phyloP scores from a whole-genome alignment of 1,284 basidiomycete genomes.

The Rhizopogon parksii region DNA sequence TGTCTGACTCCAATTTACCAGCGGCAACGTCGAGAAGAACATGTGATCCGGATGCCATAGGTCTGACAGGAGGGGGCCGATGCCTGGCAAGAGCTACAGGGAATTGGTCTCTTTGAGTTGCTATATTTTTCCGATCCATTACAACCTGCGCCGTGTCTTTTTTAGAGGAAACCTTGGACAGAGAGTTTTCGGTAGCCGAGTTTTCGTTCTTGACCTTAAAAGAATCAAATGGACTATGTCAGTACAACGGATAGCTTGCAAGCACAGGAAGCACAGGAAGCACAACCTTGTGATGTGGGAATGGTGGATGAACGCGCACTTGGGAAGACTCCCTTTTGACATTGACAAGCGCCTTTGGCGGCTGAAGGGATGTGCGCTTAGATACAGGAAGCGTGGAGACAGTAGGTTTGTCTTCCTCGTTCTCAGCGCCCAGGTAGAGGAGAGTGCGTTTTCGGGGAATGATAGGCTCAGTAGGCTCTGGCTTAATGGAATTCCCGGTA shows the following conservation, averaged over 20 bases:
- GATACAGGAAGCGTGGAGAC: slow-evolving; percentile 16
- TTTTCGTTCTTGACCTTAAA: background rate
- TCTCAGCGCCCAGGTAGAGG: slow-evolving; percentile 5
- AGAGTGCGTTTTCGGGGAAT: slow-evolving; percentile 31
- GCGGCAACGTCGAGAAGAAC: background rate
- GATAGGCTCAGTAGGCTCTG: slow-evolving; percentile 25
- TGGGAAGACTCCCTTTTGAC: slow-evolving; percentile 14
- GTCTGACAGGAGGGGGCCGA: no score
- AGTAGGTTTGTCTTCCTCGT: background rate
- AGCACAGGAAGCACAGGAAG: slow-evolving; percentile 1
- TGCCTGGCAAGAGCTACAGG: no score
- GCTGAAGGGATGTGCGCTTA: slow-evolving; percentile 26
- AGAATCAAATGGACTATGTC: background rate
- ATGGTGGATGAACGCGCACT: background rate
- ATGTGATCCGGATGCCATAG: slow-evolving; percentile 13
- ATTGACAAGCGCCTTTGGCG: slow-evolving; percentile 19
- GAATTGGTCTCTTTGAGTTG: no score
- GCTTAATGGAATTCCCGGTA: slow-evolving; percentile 18
- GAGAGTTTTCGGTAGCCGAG: background rate
- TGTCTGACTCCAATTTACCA: background rate
- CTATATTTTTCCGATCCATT: no score
- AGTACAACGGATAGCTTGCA: background rate
- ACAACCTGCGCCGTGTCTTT: background rate
- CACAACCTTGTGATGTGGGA: slow-evolving; percentile 2
- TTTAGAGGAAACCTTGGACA: no score